Conservation (phyloP, 306 rosid genomes). For the Aeschynomene evenia region DNA sequence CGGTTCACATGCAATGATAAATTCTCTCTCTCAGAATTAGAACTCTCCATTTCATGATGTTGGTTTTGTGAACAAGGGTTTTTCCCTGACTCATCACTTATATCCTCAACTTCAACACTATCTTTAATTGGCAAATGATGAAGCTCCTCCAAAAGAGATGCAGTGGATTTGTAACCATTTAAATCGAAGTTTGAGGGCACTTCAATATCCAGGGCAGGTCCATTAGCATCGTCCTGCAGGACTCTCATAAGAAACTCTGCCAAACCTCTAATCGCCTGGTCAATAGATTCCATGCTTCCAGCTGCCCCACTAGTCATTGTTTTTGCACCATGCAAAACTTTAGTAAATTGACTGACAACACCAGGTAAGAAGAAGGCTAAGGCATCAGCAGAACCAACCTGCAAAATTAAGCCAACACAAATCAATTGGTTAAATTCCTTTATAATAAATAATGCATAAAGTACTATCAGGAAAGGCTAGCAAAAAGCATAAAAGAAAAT, state of each 20-base stretch:
- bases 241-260: conserved; percentile 90
- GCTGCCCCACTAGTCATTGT: conserved; percentile 85
- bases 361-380: conserved; percentile 97
- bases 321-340: conserved; percentile 75
- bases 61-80: conserved; percentile 32
- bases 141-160: conserved; percentile 70
- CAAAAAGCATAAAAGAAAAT: neutral
- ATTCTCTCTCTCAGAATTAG: conserved; percentile 40
- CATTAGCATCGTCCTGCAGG: conserved; percentile 70
- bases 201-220: conserved; percentile 42
- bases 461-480: neutral
- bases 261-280: conserved; percentile 80
- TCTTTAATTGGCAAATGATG: conserved; percentile 64
- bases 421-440: conserved; percentile 15
- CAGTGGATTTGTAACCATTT: conserved; percentile 39
- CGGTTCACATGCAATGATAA: conserved; percentile 71
- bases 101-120: conserved; percentile 44
- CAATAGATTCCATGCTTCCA: conserved; percentile 73
- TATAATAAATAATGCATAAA: conserved; percentile 9
- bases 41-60: conserved; percentile 42
- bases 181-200: conserved; percentile 35
- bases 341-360: conserved; percentile 78
- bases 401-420: conserved; percentile 26
- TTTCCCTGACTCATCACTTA: conserved; percentile 37
- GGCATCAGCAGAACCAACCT: conserved; percentile 91